Base-by-base conservation (phyloP, 2,329 filamentous ascomycete genomes). In the Cordyceps javanica region DNA sequence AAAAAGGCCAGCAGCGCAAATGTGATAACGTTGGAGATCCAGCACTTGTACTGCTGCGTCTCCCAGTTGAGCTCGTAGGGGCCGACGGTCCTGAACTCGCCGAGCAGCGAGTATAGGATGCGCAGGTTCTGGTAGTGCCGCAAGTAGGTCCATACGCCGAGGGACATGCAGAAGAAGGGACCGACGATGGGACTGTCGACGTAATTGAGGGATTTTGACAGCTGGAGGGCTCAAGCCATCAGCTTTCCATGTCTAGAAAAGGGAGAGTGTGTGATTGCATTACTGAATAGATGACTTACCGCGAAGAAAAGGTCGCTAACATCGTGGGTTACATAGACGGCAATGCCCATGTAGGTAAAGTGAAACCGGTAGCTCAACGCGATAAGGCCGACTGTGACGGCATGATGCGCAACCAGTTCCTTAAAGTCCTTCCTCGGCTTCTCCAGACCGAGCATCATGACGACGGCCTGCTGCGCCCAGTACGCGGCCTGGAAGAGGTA, bases 281-380 rank as follows among this genome's bases (percentile, higher is more conserved):
- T n/a, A n/a, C n/a, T n/a, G n/a, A n/a, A n/a, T n/a, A n/a, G n/a
- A n/a, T n/a, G n/a, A n/a, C n/a, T n/a, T n/a, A n/a, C 94, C 38
- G 93, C 92, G 45, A 97, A 82, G 82, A 97, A 97, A 75, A 97
- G 96, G 72, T 97, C 92, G 60, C 87, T 91, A 61, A 97, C 89
- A 69, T 97, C 92, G 73, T 96, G 91, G 10, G 92, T 96, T 61
- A 94, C 90, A 73, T 96, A 97, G 34, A 97, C 91, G 21, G 91
- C 90, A 56, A 97, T 75, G 26, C 92, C 92, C 70, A 97, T 95
- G 74, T 96, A 93, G 21, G 91, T 95, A 72, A 97, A 97, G 74
- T 97, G 92, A 78, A 96, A 97, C 60, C 91, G 86, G 75, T 97
- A 97, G 76, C 89, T 94, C 68, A 93, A 76, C 59, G 75, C 87